These are phyloP conservation scores for Lodderomyces pseudojiufengensis DNA, from an alignment of 1,139 yeast genomes.

Conservation along the genomic window DNA sequence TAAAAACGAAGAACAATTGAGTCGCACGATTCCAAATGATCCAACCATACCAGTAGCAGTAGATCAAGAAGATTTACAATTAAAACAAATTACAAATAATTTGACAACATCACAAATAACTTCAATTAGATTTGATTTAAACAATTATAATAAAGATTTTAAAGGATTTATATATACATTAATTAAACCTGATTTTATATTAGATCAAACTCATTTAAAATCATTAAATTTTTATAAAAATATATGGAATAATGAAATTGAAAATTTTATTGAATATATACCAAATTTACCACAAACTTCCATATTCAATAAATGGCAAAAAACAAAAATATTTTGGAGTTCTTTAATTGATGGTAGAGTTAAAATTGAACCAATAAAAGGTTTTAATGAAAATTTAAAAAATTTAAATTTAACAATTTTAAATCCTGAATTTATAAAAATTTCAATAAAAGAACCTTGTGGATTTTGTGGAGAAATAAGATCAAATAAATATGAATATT, in stretches of 20 bases:
- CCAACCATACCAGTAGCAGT: too few species aligned
- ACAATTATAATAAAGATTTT: constrained; percentile 40
- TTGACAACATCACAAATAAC: constrained; percentile 54
- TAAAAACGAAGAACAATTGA: constrained; percentile 2
- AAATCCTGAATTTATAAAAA: constrained; percentile 40
- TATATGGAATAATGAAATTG: constrained; percentile 74
- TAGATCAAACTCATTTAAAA: constrained; percentile 42
- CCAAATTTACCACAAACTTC: constrained; percentile 34
- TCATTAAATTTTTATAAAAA: constrained; percentile 62
- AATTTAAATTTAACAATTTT: background rate
- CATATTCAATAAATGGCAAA: constrained; percentile 44
- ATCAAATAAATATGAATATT: constrained; percentile 66
- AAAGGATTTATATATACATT: constrained; percentile 35
- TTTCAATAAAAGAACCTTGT: constrained; percentile 73
- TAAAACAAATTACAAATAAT: constrained; percentile 21
- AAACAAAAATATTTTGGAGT: constrained; percentile 53
- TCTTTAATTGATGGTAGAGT: constrained; percentile 78
- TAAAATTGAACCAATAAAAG: constrained; percentile 82
- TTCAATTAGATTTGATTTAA: constrained; percentile 58
- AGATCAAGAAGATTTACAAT: constrained; percentile 11
- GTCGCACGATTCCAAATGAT: too few species aligned
- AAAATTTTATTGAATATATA: constrained; percentile 44
- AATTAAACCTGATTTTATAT: constrained; percentile 32
- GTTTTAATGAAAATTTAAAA: constrained; percentile 54
- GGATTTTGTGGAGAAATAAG: constrained; percentile 78